Base-by-base conservation (phyloP, 768 basidiomycete genomes). In the Tylopilus plumbeoviolaceoides region DNA sequence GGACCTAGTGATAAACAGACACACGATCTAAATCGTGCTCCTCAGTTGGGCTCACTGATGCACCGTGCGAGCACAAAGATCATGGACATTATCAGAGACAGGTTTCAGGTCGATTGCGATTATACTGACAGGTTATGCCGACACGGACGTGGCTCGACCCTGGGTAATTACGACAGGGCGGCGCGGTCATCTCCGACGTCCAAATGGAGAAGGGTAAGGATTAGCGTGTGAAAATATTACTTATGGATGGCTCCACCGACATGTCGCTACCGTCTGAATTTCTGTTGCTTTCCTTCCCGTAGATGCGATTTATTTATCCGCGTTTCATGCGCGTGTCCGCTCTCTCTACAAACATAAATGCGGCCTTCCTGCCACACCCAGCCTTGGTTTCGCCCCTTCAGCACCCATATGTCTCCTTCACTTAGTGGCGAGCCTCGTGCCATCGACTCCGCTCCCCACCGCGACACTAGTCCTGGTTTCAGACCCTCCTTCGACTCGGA, bases 331-430 rank as follows among this genome's bases (percentile, higher is more conserved):
- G 43, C 36, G 20, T 27, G 27, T 25, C n/a, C 33, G 40, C 43
- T 41, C 41, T 48, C 43, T 7, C 44, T 51, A 30, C 1, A 43
- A 45, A 59, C 61, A 62, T 51, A 60, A 35, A 60, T 48, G n/a
- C 17, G 10, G 7, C 10, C 40, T 14, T 35, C 28, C 9, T 21
- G 11, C 27, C 36, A 36, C 15, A 9, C 20, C 3, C 25, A 25
- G 2, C 3, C 15, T 20, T 42, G 38, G n/a, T 21, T 25, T n/a
- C 18, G 0, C 36, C 20, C 20, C 10, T 2, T 41, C 48, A 3
- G 0, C 1, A 0, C 47, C 12, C 7, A 30, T 10, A 60, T 62
- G 51, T 31, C 46, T 20, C 10, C 35, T 7, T 15, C 35, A 36
- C 18, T n/a, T 2, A 38, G 36, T 38, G 8, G 36, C 36, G 36